phyloP scores from a whole-genome alignment of 148 eudicot species.

The Chenopodium quinoa region DNA sequence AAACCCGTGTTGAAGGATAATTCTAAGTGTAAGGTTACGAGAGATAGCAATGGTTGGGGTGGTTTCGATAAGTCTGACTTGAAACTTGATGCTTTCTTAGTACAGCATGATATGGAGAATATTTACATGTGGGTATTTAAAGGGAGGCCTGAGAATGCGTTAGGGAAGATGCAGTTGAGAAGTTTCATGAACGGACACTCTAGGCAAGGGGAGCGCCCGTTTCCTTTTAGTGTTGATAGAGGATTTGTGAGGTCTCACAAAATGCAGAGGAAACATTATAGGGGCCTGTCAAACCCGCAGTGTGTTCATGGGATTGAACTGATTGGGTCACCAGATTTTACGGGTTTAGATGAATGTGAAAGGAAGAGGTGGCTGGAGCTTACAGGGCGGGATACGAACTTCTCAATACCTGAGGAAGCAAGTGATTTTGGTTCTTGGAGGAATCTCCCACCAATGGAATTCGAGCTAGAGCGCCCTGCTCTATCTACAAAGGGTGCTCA shows the following conservation, averaged over 20 bases:
- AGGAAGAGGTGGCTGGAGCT: constrained; percentile 59
- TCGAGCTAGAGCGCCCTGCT: constrained; percentile 48
- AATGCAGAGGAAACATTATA: constrained; percentile 69
- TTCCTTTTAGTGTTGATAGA: constrained; percentile 56
- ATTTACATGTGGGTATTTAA: constrained; percentile 58
- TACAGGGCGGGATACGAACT: constrained; percentile 52
- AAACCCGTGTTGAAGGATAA: constrained; percentile 63
- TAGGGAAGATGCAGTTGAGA: constrained; percentile 68
- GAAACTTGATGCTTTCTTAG: constrained; percentile 66
- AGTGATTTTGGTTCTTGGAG: constrained; percentile 63
- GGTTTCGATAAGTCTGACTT: constrained; percentile 64
- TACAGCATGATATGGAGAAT: constrained; percentile 60
- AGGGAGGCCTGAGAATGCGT: constrained; percentile 50
- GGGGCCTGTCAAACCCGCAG: constrained; percentile 66
- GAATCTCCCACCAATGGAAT: constrained; percentile 51
- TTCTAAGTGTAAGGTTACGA: constrained; percentile 45
- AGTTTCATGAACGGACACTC: constrained; percentile 75
- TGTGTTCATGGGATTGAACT: constrained; percentile 70
- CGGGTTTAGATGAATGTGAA: constrained; percentile 43
- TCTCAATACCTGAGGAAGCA: constrained; percentile 46
- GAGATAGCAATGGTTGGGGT: constrained; percentile 53
- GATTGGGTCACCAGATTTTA: constrained; percentile 44
- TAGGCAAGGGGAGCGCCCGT: constrained; percentile 58
- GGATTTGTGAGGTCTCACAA: constrained; percentile 65
- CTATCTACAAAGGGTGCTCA: constrained; percentile 32